Evolutionary conservation across 257 asterid species (phyloP).

Genomic region (Datura wrightii): DNA sequence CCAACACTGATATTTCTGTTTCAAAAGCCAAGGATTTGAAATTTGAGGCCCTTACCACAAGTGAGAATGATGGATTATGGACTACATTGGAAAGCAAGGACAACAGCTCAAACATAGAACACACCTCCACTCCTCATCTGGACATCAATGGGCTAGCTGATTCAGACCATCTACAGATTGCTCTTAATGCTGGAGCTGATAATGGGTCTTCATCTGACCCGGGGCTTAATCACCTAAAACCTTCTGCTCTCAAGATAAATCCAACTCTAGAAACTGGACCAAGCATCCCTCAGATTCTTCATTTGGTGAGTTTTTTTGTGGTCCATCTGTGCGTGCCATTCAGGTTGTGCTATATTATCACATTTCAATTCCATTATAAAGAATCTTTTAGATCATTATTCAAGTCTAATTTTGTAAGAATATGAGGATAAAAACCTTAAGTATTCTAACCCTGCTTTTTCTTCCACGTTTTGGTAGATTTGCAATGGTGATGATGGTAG

Average conservation of each 20-base stretch:
- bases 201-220: constrained; percentile 52
- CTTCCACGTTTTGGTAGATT: constrained; percentile 53
- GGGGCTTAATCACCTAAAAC: constrained; percentile 53
- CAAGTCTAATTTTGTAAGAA: constrained; percentile 33
- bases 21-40: constrained; percentile 57
- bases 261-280: constrained; percentile 71
- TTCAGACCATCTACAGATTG: constrained; percentile 55
- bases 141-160: constrained; percentile 66
- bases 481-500: constrained; percentile 83
- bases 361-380: background rate
- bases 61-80: constrained; percentile 55
- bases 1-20: constrained; percentile 54
- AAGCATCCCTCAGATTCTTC: constrained; percentile 98
- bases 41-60: constrained; percentile 51
- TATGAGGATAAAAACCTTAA: background rate
- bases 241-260: constrained; percentile 56
- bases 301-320: constrained; percentile 66
- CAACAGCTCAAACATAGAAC: constrained; percentile 52
- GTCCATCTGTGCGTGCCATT: constrained; percentile 25
- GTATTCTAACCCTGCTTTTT: background rate
- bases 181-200: constrained; percentile 53
- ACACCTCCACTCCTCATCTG: constrained; percentile 47
- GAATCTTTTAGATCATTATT: background rate
- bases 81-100: constrained; percentile 49
- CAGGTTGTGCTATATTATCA: constrained; percentile 23